Conservation (phyloP, 805 yeast species). For the Aciculoconidium aculeatum region DNA sequence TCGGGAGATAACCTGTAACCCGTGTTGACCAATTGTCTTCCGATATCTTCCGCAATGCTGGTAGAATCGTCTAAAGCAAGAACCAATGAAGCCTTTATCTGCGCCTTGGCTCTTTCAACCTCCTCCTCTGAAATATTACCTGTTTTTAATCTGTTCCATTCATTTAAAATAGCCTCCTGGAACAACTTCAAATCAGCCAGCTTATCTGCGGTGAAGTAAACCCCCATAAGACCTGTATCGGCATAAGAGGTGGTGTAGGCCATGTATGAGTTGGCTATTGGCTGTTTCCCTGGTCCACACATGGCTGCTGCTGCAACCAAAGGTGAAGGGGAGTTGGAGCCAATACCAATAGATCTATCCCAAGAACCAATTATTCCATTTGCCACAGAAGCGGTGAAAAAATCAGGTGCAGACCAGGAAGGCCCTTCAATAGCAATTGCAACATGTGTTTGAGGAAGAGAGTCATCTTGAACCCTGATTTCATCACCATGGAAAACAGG, state of each 20-base stretch:
- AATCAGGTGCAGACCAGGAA: conserved; percentile 94
- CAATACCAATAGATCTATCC: conserved; percentile 89
- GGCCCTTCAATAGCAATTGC: conserved; percentile 98
- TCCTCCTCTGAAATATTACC: conserved; percentile 80
- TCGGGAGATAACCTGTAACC: conserved; percentile 73
- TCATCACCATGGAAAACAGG: conserved; percentile 87
- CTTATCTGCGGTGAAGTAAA: conserved; percentile 82
- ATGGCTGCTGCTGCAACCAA: conserved; percentile 63
- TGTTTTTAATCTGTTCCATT: conserved; percentile 80
- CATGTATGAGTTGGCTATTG: conserved; percentile 90
- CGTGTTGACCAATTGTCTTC: conserved; percentile 93
- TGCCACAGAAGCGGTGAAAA: conserved; percentile 90
- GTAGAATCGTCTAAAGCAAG: conserved; percentile 92
- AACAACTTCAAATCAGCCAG: conserved; percentile 59
- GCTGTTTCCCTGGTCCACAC: conserved; percentile 50
- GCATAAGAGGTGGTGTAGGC: conserved; percentile 95
- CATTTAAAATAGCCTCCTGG: conserved; percentile 69
- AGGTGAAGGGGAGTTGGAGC: conserved; percentile 80
- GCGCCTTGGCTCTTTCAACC: conserved; percentile 91
- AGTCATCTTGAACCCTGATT: conserved; percentile 71
- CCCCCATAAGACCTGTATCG: conserved; percentile 97
- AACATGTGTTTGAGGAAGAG: conserved; percentile 83
- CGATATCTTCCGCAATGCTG: conserved; percentile 95
- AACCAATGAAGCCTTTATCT: conserved; percentile 85
- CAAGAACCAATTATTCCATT: conserved; percentile 96